Evolutionary conservation across 345 rosid genomes (phyloP).

Genomic region (Populus davidiana): DNA sequence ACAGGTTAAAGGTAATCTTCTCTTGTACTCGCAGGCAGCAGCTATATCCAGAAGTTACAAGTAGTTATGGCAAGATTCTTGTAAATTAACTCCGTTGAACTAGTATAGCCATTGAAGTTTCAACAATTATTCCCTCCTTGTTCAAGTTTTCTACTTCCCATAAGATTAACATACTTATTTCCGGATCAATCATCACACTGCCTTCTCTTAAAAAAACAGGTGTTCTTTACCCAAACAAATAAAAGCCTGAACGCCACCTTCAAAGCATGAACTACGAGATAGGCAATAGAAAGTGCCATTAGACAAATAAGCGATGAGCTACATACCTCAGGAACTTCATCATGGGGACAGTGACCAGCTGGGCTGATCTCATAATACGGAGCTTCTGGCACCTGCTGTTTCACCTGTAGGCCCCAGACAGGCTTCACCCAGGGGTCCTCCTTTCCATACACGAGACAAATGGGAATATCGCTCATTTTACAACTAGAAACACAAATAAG

Average conservation of each 20-base stretch:
- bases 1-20: neutral
- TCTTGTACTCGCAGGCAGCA: neutral
- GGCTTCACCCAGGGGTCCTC: constrained; percentile 99
- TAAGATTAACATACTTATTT: neutral
- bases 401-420: constrained; percentile 78
- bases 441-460: constrained; percentile 88
- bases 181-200: neutral
- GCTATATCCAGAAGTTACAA: neutral
- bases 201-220: neutral
- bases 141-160: neutral
- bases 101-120: neutral
- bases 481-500: constrained; percentile 45
- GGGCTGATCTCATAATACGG: constrained; percentile 93
- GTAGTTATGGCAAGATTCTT: neutral
- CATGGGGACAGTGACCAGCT: constrained; percentile 99
- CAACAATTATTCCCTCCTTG: neutral
- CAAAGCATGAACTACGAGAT: neutral
- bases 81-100: neutral
- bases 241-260: neutral
- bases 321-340: constrained; percentile 96
- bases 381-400: constrained; percentile 67
- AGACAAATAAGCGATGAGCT: neutral
- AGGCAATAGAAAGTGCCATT: neutral
- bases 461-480: constrained; percentile 46
- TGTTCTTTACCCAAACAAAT: neutral